Evolutionary conservation across 1,139 yeast species (phyloP), one percentile per base, ranked within the genome.

Genomic region (Debaryomyces coudertii): DNA sequence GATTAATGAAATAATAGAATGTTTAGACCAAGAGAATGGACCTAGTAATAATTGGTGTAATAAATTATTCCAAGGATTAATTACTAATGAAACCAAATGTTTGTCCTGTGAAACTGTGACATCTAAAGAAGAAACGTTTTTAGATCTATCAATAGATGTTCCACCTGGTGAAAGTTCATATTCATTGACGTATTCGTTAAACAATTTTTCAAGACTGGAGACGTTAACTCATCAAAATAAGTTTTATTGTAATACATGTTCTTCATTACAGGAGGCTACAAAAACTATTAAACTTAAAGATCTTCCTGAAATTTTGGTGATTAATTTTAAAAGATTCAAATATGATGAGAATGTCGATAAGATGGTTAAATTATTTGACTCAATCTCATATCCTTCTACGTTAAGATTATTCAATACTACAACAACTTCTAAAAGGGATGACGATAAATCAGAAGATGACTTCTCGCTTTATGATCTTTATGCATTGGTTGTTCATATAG

Each of bases 251-350:
- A 96, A 92, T 62, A 79, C 82, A 20, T 93, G 99, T 58, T 86
- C 88, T 45, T 88, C 96, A 0, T 76, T 92, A 47, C 98, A 93
- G 65, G 98, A 93, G 60, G 99, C 99, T 2, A 90, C 90, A 49
- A 89, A 93, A 63, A 79, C 95, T n/a, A 90, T 92, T 68, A 89
- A 87, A 51, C 71, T 93, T 42, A 87, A 86, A 53, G 77, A 79
- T 53, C 69, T 90, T 30, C 99, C 99, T 1, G 83, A 83, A 49
- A 77, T 89, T 6, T 69, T 93, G 47, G 86, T 95, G 0, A 76
- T 93, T 35, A 97, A 93, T 65, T 75, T 93, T 54, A 93, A 93
- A 64, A 71, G 99, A 54, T 93, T 93, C 75, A 90, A 93, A 65
- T 93, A 89, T 66, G 87, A 89, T 47, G 99, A 93, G 59, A 82